Percentiles rank a stretch among this genome's conserved stretches.
phyloP scores from a whole-genome alignment of 1,284 basidiomycete species.

The Melampsora americana region DNA sequence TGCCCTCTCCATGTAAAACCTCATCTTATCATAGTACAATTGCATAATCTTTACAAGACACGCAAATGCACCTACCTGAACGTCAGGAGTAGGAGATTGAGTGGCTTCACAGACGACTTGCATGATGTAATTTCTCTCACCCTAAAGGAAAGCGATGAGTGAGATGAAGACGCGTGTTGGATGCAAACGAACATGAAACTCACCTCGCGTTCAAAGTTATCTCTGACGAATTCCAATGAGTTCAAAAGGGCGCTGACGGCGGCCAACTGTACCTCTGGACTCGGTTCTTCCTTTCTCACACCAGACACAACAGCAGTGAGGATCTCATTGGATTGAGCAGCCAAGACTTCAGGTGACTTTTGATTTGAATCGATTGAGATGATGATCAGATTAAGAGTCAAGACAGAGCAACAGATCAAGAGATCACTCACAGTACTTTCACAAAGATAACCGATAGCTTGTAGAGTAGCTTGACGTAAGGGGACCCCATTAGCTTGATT shows the following conservation, averaged over 20 bases:
- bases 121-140: conserved; percentile 99
- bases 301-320: conserved; percentile 98
- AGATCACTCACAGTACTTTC: conserved; percentile 76
- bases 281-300: conserved; percentile 90
- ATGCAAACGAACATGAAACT: conserved; percentile 49
- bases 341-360: conserved; percentile 85
- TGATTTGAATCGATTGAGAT: conserved; percentile 18
- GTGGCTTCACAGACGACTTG: conserved; percentile 99
- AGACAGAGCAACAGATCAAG: conserved; percentile 1
- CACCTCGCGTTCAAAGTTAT: conserved; percentile 96
- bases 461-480: conserved; percentile 81
- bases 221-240: conserved; percentile 93
- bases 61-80: conserved; percentile 91
- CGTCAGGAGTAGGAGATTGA: conserved; percentile 71
- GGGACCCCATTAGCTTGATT: conserved; percentile 61
- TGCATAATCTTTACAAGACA: conserved; percentile 96
- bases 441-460: conserved; percentile 95
- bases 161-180: conserved; percentile 27
- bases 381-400: conserved; percentile 17
- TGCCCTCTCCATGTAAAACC: conserved; percentile 98
- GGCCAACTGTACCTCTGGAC: conserved; percentile 88
- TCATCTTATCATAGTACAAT: conserved; percentile 98
- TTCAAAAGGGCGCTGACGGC: conserved; percentile 91
- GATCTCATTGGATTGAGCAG: conserved; percentile 90
- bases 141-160: conserved; percentile 59